These are phyloP conservation scores for Claviceps monticola DNA, from an alignment of 2,329 filamentous ascomycete genomes.

Conservation along the genomic window DNA sequence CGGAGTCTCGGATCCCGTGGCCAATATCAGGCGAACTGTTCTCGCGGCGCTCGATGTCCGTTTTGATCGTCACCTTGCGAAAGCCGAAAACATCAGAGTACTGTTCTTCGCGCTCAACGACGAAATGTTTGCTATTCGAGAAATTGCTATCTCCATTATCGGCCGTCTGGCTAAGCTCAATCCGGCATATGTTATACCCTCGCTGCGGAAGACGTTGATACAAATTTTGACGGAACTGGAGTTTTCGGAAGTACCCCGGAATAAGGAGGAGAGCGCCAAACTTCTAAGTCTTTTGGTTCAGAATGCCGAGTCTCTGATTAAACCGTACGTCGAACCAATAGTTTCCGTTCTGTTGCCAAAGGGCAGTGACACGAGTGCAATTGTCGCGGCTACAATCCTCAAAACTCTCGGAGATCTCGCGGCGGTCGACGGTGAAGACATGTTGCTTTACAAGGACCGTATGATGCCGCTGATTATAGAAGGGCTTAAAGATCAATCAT, in stretches of 20 bases:
- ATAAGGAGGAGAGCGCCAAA: slow-evolving; percentile 93
- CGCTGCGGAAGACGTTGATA: slow-evolving; percentile 83
- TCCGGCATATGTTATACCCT: slow-evolving; percentile 94
- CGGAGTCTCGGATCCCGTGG: slow-evolving; percentile 80
- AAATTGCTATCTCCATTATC: slow-evolving; percentile 92
- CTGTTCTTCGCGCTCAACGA: slow-evolving; percentile 93
- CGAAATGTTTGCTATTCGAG: slow-evolving; percentile 80
- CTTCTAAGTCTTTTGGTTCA: slow-evolving; percentile 84
- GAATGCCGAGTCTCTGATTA: slow-evolving; percentile 84
- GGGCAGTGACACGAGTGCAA: slow-evolving; percentile 68
- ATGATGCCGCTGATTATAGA: slow-evolving; percentile 94
- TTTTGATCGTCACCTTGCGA: slow-evolving; percentile 92
- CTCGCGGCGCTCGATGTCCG: slow-evolving; percentile 79
- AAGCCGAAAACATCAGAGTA: slow-evolving; percentile 92
- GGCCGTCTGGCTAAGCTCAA: slow-evolving; percentile 84
- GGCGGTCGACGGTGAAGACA: slow-evolving; percentile 84
- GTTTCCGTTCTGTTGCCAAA: slow-evolving; percentile 90
- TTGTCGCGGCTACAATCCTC: slow-evolving; percentile 87
- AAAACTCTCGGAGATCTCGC: slow-evolving; percentile 90
- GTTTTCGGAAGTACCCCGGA: slow-evolving; percentile 84
- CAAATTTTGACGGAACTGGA: slow-evolving; percentile 94
- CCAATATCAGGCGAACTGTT: slow-evolving; percentile 79
- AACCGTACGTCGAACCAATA: slow-evolving; percentile 94
- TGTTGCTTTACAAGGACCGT: slow-evolving; percentile 79
- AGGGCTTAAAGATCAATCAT: slow-evolving; percentile 86